Conservation (phyloP, 768 basidiomycete species). For the Albatrellus ellisii region DNA sequence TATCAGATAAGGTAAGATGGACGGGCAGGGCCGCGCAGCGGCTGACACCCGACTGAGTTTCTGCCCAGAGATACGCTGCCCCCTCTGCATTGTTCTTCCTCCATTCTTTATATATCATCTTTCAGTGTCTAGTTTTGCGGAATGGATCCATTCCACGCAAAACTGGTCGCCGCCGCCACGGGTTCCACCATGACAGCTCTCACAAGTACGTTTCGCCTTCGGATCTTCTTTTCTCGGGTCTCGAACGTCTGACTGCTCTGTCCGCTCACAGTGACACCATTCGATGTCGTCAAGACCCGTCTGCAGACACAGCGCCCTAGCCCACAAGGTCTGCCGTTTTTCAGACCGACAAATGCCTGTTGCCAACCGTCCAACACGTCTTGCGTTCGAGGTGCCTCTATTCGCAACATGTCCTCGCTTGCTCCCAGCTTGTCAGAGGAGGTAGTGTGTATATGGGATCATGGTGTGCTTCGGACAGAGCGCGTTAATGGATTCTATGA, state of each 20-base stretch:
- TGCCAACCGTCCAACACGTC: slow-evolving; percentile 42
- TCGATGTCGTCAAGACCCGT: slow-evolving; percentile 95
- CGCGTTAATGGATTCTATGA: slow-evolving; percentile 78
- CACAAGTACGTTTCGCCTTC: slow-evolving; percentile 46
- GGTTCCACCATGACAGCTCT: slow-evolving; percentile 74
- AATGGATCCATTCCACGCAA: slow-evolving; percentile 70
- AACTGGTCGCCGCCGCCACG: slow-evolving; percentile 65
- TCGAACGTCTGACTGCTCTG: neutral
- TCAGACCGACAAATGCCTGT: slow-evolving; percentile 46
- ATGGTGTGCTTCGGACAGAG: slow-evolving; percentile 54
- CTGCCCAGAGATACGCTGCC: too few relatives aligned
- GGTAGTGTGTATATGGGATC: slow-evolving; percentile 73
- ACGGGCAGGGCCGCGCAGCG: too few relatives aligned
- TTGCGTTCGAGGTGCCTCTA: slow-evolving; percentile 27
- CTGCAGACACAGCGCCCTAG: slow-evolving; percentile 78
- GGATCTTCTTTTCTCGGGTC: neutral
- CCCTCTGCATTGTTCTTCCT: too few relatives aligned
- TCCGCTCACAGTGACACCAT: slow-evolving; percentile 78
- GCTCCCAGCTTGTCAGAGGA: slow-evolving; percentile 43
- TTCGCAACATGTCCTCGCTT: slow-evolving; percentile 68
- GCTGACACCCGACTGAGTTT: too few relatives aligned
- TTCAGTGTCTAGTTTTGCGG: neutral
- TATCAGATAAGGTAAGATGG: neutral
- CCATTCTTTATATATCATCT: neutral
- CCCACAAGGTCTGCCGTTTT: slow-evolving; percentile 26